Evolutionary conservation across 176 grass and related monocot species (phyloP).

Genomic region (Triticum turgidum): DNA sequence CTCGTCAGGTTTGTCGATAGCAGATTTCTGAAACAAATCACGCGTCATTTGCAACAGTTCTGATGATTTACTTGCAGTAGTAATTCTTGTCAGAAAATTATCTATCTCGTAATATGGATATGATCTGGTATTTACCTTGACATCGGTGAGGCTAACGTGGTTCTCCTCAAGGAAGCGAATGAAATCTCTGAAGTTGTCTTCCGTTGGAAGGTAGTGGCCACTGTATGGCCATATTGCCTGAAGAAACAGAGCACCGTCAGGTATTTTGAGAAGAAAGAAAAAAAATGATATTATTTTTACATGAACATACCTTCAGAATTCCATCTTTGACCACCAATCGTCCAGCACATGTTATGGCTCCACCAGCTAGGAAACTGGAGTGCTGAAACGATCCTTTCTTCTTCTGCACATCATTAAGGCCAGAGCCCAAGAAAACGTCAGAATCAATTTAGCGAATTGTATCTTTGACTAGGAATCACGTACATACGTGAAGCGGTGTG

Average conservation of each 20-base stretch:
- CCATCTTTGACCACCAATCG: conserved; percentile 87
- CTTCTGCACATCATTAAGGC: conserved; percentile 53
- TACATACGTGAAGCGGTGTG: background rate
- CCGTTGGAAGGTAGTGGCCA: conserved; percentile 83
- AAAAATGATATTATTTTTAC: background rate
- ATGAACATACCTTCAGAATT: conserved; percentile 53
- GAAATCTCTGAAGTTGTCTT: conserved; percentile 88
- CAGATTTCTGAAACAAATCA: conserved; percentile 49
- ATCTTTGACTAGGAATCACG: background rate
- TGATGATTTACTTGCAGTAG: background rate
- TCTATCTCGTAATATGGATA: background rate
- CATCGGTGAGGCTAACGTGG: conserved; percentile 46
- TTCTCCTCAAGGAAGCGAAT: conserved; percentile 61
- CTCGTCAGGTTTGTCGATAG: conserved; percentile 61
- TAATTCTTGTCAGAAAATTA: background rate
- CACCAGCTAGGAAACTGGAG: conserved; percentile 83
- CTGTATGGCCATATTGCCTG: conserved; percentile 94
- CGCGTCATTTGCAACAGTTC: background rate
- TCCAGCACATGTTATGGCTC: conserved; percentile 79
- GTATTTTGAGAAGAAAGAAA: background rate
- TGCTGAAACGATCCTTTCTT: conserved; percentile 96
- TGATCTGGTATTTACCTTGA: conserved; percentile 45
- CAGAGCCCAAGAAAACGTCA: background rate
- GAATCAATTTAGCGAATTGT: conserved; percentile 11
- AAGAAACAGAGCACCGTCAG: conserved; percentile 30